These are phyloP conservation scores for Pyricularia pennisetigena DNA, from an alignment of 2,329 filamentous ascomycete species.

Conservation along the genomic window DNA sequence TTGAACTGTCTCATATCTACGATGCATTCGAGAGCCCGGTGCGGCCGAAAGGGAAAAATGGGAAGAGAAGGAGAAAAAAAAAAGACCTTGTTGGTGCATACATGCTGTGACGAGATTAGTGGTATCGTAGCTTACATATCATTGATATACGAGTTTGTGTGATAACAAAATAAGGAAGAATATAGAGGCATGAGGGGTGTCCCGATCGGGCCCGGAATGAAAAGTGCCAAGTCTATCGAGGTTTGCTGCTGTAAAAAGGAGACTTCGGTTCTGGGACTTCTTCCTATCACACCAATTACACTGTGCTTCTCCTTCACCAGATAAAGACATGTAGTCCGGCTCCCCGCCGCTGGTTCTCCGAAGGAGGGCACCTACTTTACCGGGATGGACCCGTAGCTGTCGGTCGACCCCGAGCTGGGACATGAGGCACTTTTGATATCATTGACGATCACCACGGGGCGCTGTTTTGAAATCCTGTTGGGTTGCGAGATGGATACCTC, in stretches of 20 bases:
- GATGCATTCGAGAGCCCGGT: not conserved
- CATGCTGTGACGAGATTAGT: not conserved
- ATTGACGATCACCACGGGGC: not conserved
- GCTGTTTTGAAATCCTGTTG: not conserved
- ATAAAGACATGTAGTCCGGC: not conserved
- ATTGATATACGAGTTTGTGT: not conserved
- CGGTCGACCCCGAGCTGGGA: not conserved
- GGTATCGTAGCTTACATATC: not conserved
- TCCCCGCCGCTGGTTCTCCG: not conserved
- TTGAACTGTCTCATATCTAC: not conserved
- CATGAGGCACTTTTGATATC: too few species aligned
- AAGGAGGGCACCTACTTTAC: not conserved
- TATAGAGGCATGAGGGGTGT: not conserved
- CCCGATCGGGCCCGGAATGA: too few species aligned
- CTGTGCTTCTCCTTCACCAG: not conserved
- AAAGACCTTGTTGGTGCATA: not conserved
- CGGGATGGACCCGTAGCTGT: not conserved
- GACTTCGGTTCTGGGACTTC: not conserved
- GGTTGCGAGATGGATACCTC: not conserved
- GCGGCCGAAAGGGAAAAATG: too few species aligned
- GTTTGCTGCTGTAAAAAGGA: too few species aligned
- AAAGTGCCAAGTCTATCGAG: too few species aligned
- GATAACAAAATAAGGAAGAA: not conserved
- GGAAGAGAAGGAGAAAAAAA: too few species aligned
- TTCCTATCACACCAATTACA: not conserved